Evolutionary conservation across 164 flowering plant genomes (phyloP), one percentile per base, ranked within the genome.

Genomic region (Santalum album): DNA sequence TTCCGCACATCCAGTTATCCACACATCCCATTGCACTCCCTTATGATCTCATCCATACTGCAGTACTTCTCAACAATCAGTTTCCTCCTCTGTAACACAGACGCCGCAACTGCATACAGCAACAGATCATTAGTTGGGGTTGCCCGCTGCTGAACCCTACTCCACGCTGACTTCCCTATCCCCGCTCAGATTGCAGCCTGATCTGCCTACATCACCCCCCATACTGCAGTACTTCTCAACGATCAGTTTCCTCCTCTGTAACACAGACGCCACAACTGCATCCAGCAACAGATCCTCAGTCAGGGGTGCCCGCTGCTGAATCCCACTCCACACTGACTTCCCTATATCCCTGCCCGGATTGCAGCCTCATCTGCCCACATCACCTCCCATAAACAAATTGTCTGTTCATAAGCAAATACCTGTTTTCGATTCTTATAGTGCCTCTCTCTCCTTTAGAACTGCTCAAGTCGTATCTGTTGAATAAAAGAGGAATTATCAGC

Each of bases 141-240:
- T 6, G 96, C 95, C 16, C 78, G 69, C 51, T 66, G 90, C 61
- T 95, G 75, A 45, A 83, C 83, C 72, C 79, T 80, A 27, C 89
- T 77, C 98, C 96, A 84, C 2, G 91, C 86, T 23, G 96, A 84
- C 55, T 80, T 86, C 20, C 87, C 75, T 16, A 92, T 75, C 19
- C 96, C 89, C 3, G 94, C 95, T 60, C 98, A 75, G 21, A 82
- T 75, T 7, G 98, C 98, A 3, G 94, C 90, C 63, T 86, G 95
- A 62, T 92, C 96, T 14, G 98, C 96, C 98, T 96, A 92, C 78
- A 92, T 82, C 14, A 92, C 96, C 65, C 89, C 96, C 96, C 98
- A 87, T 88, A 75, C 90, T 82, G 56, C 75, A 78, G 57, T 88
- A 86, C 68, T 74, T 84, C 68, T 88, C 95, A 27, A 86, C 80